These are phyloP conservation scores for Amaranthus cruentus DNA, from an alignment of 148 eudicot species.

Conservation along the genomic window DNA sequence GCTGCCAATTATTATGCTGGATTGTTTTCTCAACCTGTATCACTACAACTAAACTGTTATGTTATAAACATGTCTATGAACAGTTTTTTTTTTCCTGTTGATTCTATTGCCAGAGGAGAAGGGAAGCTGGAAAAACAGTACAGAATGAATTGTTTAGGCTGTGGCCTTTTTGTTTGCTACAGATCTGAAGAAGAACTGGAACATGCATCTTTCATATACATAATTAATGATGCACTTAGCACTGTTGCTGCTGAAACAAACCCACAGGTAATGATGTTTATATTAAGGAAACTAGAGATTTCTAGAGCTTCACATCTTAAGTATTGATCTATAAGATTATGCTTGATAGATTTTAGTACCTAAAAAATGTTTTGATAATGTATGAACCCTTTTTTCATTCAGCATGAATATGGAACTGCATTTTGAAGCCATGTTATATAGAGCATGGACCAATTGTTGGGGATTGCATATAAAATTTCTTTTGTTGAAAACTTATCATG, in stretches of 20 bases:
- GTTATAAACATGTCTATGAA: background rate
- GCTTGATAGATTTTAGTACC: background rate
- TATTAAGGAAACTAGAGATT: background rate
- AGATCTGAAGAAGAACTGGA: constrained; percentile 90
- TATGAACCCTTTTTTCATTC: background rate
- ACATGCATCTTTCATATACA: constrained; percentile 60
- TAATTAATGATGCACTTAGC: constrained; percentile 90
- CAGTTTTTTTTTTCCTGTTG: background rate
- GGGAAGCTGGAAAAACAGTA: constrained; percentile 91
- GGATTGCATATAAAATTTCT: background rate
- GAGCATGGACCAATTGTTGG: background rate
- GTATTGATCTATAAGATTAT: background rate
- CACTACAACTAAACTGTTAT: background rate
- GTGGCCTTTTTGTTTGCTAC: constrained; percentile 94
- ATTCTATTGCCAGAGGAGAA: constrained; percentile 60
- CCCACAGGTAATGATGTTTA: constrained; percentile 56
- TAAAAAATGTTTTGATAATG: background rate
- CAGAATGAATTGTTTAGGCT: constrained; percentile 86
- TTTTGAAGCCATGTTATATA: constrained; percentile 7
- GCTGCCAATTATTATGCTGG: constrained; percentile 4
- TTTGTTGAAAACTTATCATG: background rate
- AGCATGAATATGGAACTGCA: background rate
- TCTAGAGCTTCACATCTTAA: background rate
- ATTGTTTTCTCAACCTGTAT: background rate
- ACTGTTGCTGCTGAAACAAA: constrained; percentile 96